Conservation (phyloP, 2,329 filamentous ascomycete species). For the Paecilomyces fulvus region DNA sequence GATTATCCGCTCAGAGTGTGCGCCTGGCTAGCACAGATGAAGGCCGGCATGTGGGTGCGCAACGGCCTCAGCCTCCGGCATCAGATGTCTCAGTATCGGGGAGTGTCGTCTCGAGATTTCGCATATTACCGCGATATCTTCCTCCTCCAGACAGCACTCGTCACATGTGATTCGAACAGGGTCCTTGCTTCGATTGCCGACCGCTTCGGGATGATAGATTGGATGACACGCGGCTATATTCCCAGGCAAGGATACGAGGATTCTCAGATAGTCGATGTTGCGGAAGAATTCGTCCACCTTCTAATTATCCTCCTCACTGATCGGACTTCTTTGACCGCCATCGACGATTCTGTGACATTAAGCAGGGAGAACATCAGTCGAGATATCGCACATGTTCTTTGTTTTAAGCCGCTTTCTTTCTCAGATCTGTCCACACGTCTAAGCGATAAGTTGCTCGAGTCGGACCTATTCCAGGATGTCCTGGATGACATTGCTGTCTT, state of each 20-base stretch:
- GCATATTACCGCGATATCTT: conserved; percentile 94
- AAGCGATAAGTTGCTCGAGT: conserved; percentile 80
- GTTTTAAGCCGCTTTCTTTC: conserved; percentile 92
- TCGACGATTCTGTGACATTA: conserved; percentile 37
- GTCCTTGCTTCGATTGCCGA: conserved; percentile 86
- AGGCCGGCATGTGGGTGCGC: conserved; percentile 95
- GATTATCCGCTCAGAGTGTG: conserved; percentile 91
- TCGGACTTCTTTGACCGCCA: conserved; percentile 58
- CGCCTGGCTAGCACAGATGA: conserved; percentile 96
- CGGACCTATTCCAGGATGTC: conserved; percentile 77
- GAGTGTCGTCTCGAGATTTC: conserved; percentile 80
- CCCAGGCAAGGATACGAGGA: conserved; percentile 73
- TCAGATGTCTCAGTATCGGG: conserved; percentile 88
- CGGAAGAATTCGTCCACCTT: conserved; percentile 92
- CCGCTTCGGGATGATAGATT: conserved; percentile 77
- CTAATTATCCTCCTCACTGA: conserved; percentile 87
- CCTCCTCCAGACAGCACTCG: conserved; percentile 80
- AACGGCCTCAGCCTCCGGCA: conserved; percentile 94
- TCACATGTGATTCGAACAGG: conserved; percentile 72
- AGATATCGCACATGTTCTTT: conserved; percentile 87
- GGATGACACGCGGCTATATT: conserved; percentile 77
- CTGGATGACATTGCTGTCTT: conserved; percentile 83
- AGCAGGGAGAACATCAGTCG: conserved; percentile 67
- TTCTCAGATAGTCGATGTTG: conserved; percentile 77
- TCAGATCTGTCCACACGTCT: conserved; percentile 82